Evolutionary conservation across 805 yeast genomes (phyloP).

Genomic region (Saturnispora quitensis): DNA sequence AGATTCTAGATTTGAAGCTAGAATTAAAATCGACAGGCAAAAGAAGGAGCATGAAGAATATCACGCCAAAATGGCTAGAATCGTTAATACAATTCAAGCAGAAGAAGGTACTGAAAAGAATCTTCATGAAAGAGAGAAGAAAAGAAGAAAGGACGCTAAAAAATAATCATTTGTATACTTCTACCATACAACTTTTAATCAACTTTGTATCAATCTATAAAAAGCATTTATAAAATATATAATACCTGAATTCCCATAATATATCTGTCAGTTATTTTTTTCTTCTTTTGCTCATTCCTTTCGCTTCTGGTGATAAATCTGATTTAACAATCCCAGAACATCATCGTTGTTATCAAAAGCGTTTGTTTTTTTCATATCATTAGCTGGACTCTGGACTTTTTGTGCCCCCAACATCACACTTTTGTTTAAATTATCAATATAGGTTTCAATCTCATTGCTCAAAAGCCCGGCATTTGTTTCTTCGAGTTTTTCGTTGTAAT

Average conservation of each 20-base stretch:
- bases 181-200: neutral
- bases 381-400: constrained; percentile 21
- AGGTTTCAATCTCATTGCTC: constrained; percentile 17
- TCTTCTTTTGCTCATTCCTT: neutral
- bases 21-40: constrained; percentile 75
- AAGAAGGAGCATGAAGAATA: constrained; percentile 67
- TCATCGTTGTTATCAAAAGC: constrained; percentile 16
- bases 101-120: constrained; percentile 95
- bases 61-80: constrained; percentile 81
- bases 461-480: constrained; percentile 26
- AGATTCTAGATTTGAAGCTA: constrained; percentile 78
- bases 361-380: constrained; percentile 9
- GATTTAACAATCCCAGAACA: constrained; percentile 58
- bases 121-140: constrained; percentile 80
- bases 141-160: constrained; percentile 38
- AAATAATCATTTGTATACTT: constrained; percentile 1
- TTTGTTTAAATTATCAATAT: constrained; percentile 20
- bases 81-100: constrained; percentile 79
- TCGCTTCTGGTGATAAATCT: constrained; percentile 40
- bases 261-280: neutral
- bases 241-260: neutral
- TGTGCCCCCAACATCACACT: constrained; percentile 36
- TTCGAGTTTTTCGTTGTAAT: constrained; percentile 13
- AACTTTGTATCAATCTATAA: neutral
- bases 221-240: neutral